A percentile compares a stretch with the other conserved stretches of the same genome.
These are phyloP conservation scores for Botryotinia convoluta DNA, from an alignment of 2,329 filamentous ascomycete species.

Conservation along the genomic window DNA sequence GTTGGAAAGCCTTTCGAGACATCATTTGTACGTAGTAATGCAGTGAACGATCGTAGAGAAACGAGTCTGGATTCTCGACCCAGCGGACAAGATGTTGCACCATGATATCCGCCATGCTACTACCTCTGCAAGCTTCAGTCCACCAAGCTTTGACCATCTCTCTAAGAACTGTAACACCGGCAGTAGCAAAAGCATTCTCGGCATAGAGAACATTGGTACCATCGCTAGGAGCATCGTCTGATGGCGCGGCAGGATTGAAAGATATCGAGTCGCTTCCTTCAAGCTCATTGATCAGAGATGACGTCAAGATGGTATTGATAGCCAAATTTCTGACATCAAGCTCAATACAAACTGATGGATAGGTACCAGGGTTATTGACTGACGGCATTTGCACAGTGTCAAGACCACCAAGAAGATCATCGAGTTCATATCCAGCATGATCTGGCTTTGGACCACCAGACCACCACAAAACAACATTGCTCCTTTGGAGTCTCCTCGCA, in stretches of 20 bases:
- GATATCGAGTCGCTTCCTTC: conserved; percentile 86
- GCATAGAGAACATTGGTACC: conserved; percentile 72
- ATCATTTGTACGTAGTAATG: conserved; percentile 99
- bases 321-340: conserved; percentile 89
- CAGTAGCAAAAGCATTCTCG: conserved; percentile 89
- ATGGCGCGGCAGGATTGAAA: conserved; percentile 71
- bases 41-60: conserved; percentile 89
- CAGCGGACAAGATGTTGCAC: conserved; percentile 96
- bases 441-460: conserved; percentile 82
- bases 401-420: conserved; percentile 78
- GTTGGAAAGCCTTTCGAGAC: conserved; percentile 94
- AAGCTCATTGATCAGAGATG: conserved; percentile 92
- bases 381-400: conserved; percentile 90
- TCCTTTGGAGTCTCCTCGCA: conserved; percentile 82
- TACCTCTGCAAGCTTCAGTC: conserved; percentile 86
- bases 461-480: conserved; percentile 97
- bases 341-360: conserved; percentile 94
- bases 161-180: conserved; percentile 82
- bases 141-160: conserved; percentile 99
- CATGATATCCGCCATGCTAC: conserved; percentile 94
- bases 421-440: conserved; percentile 92
- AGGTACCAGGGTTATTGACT: conserved; percentile 90
- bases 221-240: conserved; percentile 58
- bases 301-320: conserved; percentile 97
- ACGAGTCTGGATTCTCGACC: conserved; percentile 91